Percentiles rank a stretch among this genome's conserved stretches.
These are phyloP conservation scores for Favolaschia claudopus DNA, from an alignment of 768 basidiomycete genomes.

Conservation along the genomic window DNA sequence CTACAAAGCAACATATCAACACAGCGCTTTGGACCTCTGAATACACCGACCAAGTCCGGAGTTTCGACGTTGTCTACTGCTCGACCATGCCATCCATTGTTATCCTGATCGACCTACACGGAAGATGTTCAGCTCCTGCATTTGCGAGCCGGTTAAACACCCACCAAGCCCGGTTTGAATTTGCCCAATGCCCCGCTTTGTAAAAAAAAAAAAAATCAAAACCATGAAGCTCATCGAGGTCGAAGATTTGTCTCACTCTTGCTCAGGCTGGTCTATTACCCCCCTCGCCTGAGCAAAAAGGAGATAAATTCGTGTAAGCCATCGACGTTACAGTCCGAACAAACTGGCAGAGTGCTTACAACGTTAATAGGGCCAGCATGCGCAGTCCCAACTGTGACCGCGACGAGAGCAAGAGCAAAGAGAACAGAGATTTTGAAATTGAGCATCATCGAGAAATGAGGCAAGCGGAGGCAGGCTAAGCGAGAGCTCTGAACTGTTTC, in stretches of 20 bases:
- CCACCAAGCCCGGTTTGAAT: too few relatives aligned
- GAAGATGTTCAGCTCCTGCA: too few relatives aligned
- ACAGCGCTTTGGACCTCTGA: too few relatives aligned
- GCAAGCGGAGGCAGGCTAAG: background rate
- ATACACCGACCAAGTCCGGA: background rate
- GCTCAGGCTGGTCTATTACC: too few relatives aligned
- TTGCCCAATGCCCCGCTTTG: too few relatives aligned
- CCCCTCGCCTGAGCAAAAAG: too few relatives aligned
- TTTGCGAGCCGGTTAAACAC: too few relatives aligned
- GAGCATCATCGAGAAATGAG: background rate
- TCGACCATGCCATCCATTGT: constrained; percentile 1
- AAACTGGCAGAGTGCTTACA: too few relatives aligned
- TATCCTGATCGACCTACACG: constrained; percentile 5
- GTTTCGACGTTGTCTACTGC: background rate
- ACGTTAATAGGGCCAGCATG: constrained; percentile 9
- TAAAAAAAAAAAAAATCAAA: too few relatives aligned
- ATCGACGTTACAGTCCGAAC: background rate
- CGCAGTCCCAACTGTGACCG: background rate
- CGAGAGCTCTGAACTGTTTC: background rate
- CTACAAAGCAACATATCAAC: too few relatives aligned
- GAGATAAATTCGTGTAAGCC: background rate
- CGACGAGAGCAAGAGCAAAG: constrained; percentile 8
- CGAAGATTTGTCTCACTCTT: too few relatives aligned
- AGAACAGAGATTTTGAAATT: constrained; percentile 9
- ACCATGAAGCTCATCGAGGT: too few relatives aligned